Evolutionary conservation across 345 rosid species (phyloP), one percentile per base, ranked within the genome.

Genomic region (Hypericum perforatum): DNA sequence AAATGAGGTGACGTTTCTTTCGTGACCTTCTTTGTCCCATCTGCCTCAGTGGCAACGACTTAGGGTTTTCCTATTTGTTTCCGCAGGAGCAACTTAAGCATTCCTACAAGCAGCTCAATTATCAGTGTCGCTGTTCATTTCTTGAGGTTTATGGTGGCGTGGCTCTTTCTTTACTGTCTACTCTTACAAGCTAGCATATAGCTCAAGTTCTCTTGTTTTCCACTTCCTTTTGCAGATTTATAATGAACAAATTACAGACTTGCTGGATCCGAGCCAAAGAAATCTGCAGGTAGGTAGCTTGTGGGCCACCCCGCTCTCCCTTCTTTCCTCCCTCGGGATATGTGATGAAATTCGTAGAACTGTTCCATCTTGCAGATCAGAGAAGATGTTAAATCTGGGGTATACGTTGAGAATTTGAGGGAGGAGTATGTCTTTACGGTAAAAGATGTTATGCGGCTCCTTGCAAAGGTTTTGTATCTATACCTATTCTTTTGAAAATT

Each of bases 201-300:
- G 1, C 58, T 7, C 22, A 11, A 36, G 32, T 22, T 1, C 32
- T 1, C 38, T 54, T 62, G 60, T 61, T 51, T 65, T 44, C 41
- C 44, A 41, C 71, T 54, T 70, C 8, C 41, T 62, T 49, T 66
- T 76, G 71, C 82, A 94, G 97, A 94, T 94, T 52, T 94, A 94
- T 71, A 94, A 94, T 58, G 97, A 94, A 72, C 99, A 94, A 72
- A 89, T 94, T 60, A 86, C 99, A 12, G 96, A 94, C 77, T 76
- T 94, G 74, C 57, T 94, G 70, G 92, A 94, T 70, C 97, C 95
- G 46, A 86, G 61, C 76, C 95, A 84, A 65, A 72, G 72, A 63
- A 94, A 82, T 64, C 85, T 89, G 39, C 96, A 82, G 95, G 99
- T 94, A 56, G 41, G n/a, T 22, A 22, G 32, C 32, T 22, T 4